A percentile compares a stretch with the other conserved stretches of the same genome.
phyloP scores from a whole-genome alignment of 805 yeast species.

The Kluyveromyces starmeri region DNA sequence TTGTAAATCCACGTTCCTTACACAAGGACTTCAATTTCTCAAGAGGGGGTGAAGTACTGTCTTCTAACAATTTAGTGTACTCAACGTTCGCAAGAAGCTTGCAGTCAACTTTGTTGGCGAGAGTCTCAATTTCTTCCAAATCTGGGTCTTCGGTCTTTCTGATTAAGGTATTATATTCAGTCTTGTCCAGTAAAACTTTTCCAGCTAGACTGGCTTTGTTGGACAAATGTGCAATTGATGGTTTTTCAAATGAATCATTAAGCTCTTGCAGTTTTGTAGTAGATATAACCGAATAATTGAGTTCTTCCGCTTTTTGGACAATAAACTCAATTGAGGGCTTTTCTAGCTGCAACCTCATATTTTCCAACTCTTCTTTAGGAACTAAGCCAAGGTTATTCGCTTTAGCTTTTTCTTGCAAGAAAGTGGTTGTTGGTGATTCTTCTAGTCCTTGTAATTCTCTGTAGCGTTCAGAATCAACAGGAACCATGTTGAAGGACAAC shows the following conservation, averaged over 20 bases:
- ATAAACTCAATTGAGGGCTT: constrained; percentile 9
- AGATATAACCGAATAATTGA: constrained; percentile 3
- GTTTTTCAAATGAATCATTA: constrained; percentile 6
- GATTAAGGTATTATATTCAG: constrained; percentile 8
- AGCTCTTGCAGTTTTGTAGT: constrained; percentile 4
- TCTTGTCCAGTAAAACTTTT: constrained; percentile 10
- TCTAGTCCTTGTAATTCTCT: constrained; percentile 6
- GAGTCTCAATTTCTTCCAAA: constrained; percentile 8
- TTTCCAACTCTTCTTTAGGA: constrained; percentile 7
- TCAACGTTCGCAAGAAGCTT: constrained; percentile 5
- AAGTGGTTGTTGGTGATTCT: constrained; percentile 26
- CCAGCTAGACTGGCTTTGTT: constrained; percentile 10
- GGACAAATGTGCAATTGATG: constrained; percentile 10
- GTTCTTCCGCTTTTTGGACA: constrained; percentile 8
- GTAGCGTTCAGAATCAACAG: constrained; percentile 7
- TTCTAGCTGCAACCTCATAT: constrained; percentile 4
- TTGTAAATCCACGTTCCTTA: constrained; percentile 11
- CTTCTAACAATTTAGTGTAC: constrained; percentile 5
- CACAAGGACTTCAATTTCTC: constrained; percentile 10
- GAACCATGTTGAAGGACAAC: not conserved
- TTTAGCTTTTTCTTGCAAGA: constrained; percentile 29
- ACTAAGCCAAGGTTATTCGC: constrained; percentile 4
- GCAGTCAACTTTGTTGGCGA: constrained; percentile 2
- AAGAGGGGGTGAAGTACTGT: constrained; percentile 6
- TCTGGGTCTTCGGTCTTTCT: constrained; percentile 11